Conservation (phyloP, 345 rosid genomes). For the Trapa bicornis region DNA sequence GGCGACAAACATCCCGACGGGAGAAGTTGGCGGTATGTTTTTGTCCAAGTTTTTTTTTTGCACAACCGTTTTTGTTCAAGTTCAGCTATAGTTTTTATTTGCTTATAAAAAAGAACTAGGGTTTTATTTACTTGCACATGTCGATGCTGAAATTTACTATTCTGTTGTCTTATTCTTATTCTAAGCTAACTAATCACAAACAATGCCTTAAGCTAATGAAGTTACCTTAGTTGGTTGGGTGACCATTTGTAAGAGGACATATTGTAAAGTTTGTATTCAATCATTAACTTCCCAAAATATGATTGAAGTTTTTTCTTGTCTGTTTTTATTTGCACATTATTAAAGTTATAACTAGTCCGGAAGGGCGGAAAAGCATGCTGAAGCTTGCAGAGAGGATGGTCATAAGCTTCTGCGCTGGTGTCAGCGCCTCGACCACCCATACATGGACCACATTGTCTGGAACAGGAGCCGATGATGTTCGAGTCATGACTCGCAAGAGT, state of each 20-base stretch:
- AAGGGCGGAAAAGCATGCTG: conserved; percentile 62
- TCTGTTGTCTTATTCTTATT: no score
- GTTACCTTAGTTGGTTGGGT: no score
- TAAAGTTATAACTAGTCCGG: conserved; percentile 52
- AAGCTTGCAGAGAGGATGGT: conserved; percentile 74
- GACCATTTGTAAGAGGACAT: no score
- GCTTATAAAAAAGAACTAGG: no score
- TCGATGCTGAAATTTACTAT: no score
- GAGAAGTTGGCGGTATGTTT: conserved; percentile 40
- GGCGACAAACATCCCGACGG: conserved; percentile 40
- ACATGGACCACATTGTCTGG: conserved; percentile 58
- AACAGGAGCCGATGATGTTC: conserved; percentile 56
- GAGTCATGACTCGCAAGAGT: conserved; percentile 72
- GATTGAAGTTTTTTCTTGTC: background rate
- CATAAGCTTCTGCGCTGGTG: conserved; percentile 63
- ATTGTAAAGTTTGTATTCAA: no score
- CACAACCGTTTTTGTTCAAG: no score
- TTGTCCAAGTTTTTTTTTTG: no score
- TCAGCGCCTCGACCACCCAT: conserved; percentile 58
- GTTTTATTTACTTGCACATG: background rate
- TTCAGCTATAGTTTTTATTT: no score
- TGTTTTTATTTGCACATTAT: background rate
- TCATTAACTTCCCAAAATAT: no score
- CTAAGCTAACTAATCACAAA: no score
- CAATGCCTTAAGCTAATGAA: no score